Evolutionary conservation across 495 filamentous ascomycete genomes (phyloP).

Genomic region (Amniculicola lignicola): DNA sequence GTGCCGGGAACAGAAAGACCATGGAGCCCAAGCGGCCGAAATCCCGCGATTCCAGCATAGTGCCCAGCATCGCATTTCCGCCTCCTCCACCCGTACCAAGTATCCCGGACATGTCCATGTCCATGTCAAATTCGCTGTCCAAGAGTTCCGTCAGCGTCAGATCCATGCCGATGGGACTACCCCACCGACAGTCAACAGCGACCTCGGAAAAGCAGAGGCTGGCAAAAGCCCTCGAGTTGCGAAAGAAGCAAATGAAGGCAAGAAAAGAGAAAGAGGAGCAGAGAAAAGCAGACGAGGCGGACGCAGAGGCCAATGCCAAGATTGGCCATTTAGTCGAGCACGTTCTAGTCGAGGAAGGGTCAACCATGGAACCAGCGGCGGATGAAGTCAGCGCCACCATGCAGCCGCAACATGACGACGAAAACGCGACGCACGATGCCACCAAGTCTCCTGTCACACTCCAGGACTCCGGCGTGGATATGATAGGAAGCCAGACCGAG

Average conservation of each 20-base stretch:
- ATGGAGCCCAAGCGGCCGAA: conserved; percentile 33
- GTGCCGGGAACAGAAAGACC: conserved; percentile 29
- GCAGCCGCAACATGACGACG: neutral
- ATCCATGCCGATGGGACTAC: conserved; percentile 42
- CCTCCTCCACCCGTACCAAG: conserved; percentile 42
- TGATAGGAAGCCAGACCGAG: conserved; percentile 11
- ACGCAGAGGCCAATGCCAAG: neutral
- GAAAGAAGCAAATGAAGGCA: conserved; percentile 63
- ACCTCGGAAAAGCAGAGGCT: conserved; percentile 87
- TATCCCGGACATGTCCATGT: conserved; percentile 34
- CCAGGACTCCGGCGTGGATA: conserved; percentile 20
- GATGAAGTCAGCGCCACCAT: neutral
- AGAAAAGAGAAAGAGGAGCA: conserved; percentile 22
- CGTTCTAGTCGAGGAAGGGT: too few relatives aligned
- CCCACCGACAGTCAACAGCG: conserved; percentile 55
- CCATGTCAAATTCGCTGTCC: conserved; percentile 54
- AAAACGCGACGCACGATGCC: neutral
- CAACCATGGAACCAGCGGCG: neutral
- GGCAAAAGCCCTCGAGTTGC: conserved; percentile 88
- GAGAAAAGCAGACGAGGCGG: neutral
- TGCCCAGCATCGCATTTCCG: conserved; percentile 33
- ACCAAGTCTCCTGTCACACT: neutral
- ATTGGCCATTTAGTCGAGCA: too few relatives aligned
- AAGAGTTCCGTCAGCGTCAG: conserved; percentile 52
- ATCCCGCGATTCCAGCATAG: conserved; percentile 32